A percentile compares a stretch with the other conserved stretches of the same genome.
Conservation (phyloP, 495 filamentous ascomycete genomes). For the Aspergillus conjunctus region DNA sequence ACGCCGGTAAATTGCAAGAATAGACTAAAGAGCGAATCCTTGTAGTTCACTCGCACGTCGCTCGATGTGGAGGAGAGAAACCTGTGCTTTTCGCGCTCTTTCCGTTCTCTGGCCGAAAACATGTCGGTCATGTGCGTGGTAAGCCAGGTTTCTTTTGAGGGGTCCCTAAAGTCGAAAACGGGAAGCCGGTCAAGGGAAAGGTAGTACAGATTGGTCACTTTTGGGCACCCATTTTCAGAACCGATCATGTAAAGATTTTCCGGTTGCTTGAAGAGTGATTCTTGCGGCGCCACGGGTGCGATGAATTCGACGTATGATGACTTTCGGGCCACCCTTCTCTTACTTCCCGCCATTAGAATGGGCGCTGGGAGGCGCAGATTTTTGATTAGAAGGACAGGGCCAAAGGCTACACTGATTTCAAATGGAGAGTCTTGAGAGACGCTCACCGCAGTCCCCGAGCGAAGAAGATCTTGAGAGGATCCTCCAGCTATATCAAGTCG, state of each 20-base stretch:
- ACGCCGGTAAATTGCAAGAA: slow-evolving; percentile 48
- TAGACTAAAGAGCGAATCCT: slow-evolving; percentile 49
- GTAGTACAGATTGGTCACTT: not conserved
- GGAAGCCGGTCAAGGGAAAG: not conserved
- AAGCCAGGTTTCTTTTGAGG: slow-evolving; percentile 35
- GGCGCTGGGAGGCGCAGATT: slow-evolving; percentile 6
- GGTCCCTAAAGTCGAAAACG: not conserved
- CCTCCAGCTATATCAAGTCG: not conserved
- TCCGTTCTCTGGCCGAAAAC: slow-evolving; percentile 44
- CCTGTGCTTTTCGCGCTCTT: slow-evolving; percentile 26
- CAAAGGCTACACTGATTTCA: not conserved
- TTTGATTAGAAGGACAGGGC: not conserved
- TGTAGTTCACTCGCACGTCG: slow-evolving; percentile 44
- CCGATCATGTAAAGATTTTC: not conserved
- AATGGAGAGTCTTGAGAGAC: slow-evolving; percentile 4
- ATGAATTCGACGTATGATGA: slow-evolving; percentile 10
- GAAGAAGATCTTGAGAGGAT: not conserved
- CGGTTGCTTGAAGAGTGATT: not conserved
- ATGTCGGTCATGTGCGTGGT: slow-evolving; percentile 35
- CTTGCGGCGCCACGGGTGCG: not conserved
- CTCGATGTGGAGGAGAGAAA: not conserved
- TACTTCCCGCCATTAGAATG: slow-evolving; percentile 2
- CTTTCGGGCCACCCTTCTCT: slow-evolving; percentile 5
- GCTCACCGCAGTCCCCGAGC: not conserved
- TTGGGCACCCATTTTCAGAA: not conserved